phyloP scores from a whole-genome alignment of 345 rosid species.

The Odontarrhena argentea region DNA sequence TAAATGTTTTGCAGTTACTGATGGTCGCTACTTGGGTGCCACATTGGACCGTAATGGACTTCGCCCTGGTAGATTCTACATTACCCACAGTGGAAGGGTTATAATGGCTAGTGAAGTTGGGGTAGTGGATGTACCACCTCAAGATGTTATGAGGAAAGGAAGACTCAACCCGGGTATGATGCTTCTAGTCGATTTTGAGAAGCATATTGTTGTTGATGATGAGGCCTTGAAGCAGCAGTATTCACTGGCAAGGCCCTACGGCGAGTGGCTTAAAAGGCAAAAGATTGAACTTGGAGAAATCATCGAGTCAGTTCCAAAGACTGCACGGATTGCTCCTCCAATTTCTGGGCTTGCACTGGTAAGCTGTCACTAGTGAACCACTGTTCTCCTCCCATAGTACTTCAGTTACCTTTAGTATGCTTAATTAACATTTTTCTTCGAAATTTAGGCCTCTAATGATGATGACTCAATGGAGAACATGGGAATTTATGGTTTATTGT shows the following conservation, averaged over 20 bases:
- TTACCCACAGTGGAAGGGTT: constrained; percentile 87
- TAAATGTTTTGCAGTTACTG: constrained; percentile 71
- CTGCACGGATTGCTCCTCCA: constrained; percentile 58
- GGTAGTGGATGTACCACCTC: constrained; percentile 89
- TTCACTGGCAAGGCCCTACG: constrained; percentile 85
- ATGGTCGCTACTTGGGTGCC: constrained; percentile 98
- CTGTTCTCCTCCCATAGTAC: neutral
- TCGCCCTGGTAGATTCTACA: constrained; percentile 95
- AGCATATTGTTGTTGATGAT: constrained; percentile 91
- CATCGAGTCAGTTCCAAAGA: constrained; percentile 66
- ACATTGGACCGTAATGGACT: constrained; percentile 98
- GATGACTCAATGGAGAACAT: constrained; percentile 81
- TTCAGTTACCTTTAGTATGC: neutral
- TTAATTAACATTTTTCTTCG: constrained; percentile 2
- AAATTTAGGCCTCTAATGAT: constrained; percentile 61
- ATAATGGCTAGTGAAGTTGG: constrained; percentile 99
- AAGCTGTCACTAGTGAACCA: constrained; percentile 32
- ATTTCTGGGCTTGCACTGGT: constrained; percentile 74
- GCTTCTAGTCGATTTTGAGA: constrained; percentile 98
- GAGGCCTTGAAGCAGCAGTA: constrained; percentile 95
- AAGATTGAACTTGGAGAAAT: constrained; percentile 80
- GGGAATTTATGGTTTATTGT: constrained; percentile 88
- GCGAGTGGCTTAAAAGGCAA: constrained; percentile 90
- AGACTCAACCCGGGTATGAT: constrained; percentile 99
- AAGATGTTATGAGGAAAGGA: constrained; percentile 93